Evolutionary conservation across 306 rosid species (phyloP).

Genomic region (Gynostemma pentaphyllum): DNA sequence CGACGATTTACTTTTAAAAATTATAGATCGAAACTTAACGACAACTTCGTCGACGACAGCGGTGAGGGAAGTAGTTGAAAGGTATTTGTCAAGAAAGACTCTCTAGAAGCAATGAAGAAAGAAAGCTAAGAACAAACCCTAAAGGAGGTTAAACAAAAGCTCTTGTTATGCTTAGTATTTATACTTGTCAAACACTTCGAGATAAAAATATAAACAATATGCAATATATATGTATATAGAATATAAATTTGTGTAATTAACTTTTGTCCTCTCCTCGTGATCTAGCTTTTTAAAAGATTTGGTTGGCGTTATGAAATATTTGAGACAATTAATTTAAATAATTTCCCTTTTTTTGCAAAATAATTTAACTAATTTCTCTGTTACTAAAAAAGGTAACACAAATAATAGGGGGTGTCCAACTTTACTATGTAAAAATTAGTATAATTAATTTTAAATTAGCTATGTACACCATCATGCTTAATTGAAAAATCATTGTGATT

Average conservation of each 20-base stretch:
- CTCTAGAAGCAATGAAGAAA: neutral
- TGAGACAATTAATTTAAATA: neutral
- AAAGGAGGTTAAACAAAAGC: neutral
- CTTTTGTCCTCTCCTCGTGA: neutral
- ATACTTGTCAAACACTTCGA: slow-evolving; percentile 5
- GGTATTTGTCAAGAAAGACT: slow-evolving; percentile 1
- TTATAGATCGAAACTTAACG: neutral
- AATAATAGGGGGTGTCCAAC: neutral
- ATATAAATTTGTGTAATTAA: too few relatives aligned
- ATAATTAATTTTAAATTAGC: neutral
- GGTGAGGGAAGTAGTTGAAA: neutral
- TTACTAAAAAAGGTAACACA: neutral
- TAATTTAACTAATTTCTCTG: too few relatives aligned
- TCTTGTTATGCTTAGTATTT: neutral
- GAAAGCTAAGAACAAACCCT: slow-evolving; percentile 1
- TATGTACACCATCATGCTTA: neutral
- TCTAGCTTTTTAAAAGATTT: neutral
- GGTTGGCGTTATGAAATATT: neutral
- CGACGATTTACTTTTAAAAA: neutral
- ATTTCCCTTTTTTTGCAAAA: too few relatives aligned
- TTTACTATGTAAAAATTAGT: neutral
- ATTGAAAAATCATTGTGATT: too few relatives aligned
- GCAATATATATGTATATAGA: neutral
- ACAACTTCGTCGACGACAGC: neutral
- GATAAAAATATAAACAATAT: neutral